Percentiles rank a stretch among this genome's conserved stretches.
Conservation (phyloP, 441 rosid genomes). For the Hypseocharis bilobata region DNA sequence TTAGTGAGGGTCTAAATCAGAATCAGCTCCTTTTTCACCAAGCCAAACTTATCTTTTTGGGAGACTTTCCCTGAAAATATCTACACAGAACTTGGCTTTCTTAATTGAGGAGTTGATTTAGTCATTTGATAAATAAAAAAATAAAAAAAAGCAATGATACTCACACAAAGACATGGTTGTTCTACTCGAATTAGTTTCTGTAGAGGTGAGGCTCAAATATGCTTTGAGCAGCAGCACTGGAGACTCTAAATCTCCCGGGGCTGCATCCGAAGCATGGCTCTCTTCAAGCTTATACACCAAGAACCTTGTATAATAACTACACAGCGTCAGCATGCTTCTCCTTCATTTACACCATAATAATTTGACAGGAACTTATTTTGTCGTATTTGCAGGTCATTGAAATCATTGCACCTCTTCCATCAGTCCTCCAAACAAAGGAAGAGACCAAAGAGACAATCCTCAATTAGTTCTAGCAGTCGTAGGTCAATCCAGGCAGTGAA, state of each 20-base stretch:
- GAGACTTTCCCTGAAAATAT: too few species aligned
- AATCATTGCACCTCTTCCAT: conserved; percentile 53
- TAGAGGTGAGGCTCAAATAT: too few species aligned
- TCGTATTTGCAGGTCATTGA: conserved; percentile 35
- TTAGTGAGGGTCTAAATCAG: too few species aligned
- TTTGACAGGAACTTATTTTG: neutral
- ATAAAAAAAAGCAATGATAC: too few species aligned
- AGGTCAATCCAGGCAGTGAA: neutral
- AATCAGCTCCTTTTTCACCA: too few species aligned
- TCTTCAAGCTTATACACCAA: neutral
- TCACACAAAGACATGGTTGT: neutral
- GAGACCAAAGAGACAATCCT: conserved; percentile 21
- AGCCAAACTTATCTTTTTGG: too few species aligned
- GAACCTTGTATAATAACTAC: too few species aligned
- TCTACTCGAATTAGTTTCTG: too few species aligned
- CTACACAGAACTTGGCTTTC: neutral
- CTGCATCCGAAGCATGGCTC: neutral
- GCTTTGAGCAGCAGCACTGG: neutral
- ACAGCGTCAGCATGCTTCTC: too few species aligned
- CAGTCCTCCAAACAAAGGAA: conserved; percentile 36
- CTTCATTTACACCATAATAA: neutral
- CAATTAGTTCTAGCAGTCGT: neutral
- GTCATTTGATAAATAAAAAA: neutral
- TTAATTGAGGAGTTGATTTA: neutral
- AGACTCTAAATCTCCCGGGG: too few species aligned